Conservation (phyloP, 140 eudicot species). For the Oenanthe javanica region DNA sequence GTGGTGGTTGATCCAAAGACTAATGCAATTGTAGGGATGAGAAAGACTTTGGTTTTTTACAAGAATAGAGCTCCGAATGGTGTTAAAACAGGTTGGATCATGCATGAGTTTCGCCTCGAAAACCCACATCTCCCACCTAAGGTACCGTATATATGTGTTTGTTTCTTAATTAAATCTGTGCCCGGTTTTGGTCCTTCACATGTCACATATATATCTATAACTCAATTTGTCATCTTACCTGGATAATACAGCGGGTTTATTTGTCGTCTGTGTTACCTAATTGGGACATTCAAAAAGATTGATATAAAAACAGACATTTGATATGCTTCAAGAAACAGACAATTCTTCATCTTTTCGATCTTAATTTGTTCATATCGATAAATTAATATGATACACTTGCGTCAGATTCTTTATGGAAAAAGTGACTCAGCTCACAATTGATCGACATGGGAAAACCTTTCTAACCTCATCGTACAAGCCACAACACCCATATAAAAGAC, state of each 20-base stretch:
- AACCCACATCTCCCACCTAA: conserved; percentile 73
- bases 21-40: conserved; percentile 60
- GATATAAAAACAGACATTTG: neutral
- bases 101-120: conserved; percentile 94
- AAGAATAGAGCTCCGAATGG: conserved; percentile 91
- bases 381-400: neutral
- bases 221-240: neutral
- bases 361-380: conserved; percentile 3
- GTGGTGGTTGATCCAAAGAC: conserved; percentile 49
- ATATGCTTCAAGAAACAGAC: conserved; percentile 5
- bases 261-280: neutral
- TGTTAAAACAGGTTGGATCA: conserved; percentile 92
- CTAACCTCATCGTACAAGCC: neutral
- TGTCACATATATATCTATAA: neutral
- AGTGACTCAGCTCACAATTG: neutral
- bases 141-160: conserved; percentile 28
- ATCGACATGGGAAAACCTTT: neutral
- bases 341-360: neutral
- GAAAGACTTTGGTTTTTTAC: conserved; percentile 88
- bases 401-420: neutral
- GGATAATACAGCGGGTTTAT: neutral
- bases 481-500: neutral
- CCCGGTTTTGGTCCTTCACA: neutral
- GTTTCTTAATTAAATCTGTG: neutral
- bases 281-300: neutral